phyloP scores from a whole-genome alignment of 73 alveolate species.

The Urostyla sp. region DNA sequence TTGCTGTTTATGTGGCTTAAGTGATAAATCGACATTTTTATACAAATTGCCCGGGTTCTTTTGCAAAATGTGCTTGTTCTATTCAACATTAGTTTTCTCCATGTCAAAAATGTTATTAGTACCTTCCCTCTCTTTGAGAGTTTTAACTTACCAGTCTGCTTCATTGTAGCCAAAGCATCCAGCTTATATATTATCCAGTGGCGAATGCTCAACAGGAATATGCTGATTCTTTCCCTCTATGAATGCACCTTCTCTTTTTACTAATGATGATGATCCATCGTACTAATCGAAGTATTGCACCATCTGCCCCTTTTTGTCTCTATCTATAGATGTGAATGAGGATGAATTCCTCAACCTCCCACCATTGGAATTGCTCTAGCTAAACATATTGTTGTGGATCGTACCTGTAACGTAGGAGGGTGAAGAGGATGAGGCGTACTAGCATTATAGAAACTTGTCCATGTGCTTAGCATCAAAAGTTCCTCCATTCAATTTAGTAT shows the following conservation, averaged over 20 bases:
- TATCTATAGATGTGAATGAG: not conserved
- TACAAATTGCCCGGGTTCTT: not conserved
- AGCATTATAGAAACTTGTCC: slow-evolving; percentile 29
- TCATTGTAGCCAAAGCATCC: too few species aligned
- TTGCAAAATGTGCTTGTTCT: not conserved
- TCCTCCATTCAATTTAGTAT: slow-evolving; percentile 18
- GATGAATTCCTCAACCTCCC: slow-evolving; percentile 21
- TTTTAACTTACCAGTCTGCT: too few species aligned
- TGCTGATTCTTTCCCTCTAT: too few species aligned
- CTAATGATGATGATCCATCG: slow-evolving; percentile 45
- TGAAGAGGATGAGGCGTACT: not conserved
- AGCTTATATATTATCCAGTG: too few species aligned
- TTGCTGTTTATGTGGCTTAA: slow-evolving; percentile 45
- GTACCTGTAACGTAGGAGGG: slow-evolving; percentile 15
- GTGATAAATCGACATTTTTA: slow-evolving; percentile 12
- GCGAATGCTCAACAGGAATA: too few species aligned
- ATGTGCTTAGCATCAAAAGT: slow-evolving; percentile 52
- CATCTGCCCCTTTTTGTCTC: slow-evolving; percentile 25
- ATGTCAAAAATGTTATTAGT: slow-evolving; percentile 13
- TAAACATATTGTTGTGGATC: not conserved
- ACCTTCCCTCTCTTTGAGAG: slow-evolving; percentile 20
- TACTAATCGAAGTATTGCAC: slow-evolving; percentile 31
- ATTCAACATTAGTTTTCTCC: slow-evolving; percentile 14
- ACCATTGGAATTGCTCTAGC: not conserved
- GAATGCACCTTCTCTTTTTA: slow-evolving; percentile 49